Base-by-base conservation (phyloP, 2,329 filamentous ascomycete species). In the Coniochaeta hoffmannii region DNA sequence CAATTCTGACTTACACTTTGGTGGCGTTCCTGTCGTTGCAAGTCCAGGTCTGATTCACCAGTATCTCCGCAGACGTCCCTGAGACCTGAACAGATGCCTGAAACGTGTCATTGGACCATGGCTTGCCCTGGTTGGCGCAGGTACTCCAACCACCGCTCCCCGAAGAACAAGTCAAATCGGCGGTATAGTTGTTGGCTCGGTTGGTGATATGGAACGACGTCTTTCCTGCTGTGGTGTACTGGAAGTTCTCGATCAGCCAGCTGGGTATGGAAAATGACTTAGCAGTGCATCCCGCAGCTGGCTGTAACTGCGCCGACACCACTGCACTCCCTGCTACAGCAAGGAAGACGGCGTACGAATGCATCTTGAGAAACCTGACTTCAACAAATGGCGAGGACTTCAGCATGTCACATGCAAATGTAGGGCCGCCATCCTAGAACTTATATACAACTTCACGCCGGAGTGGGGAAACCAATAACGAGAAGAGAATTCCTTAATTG, bases 261-360 rank as follows among this genome's bases (percentile, higher is more conserved):
- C 63, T 66, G 0, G 64, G 63, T 5, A 62, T 53, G 2, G 55
- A 53, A 32, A 66, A 66, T 0, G 64, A 64, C 26, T 56, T 62
- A 32, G 58, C 59, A 1, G 62, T 64, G 56, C 64, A 66, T 12
- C 55, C 41, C 1, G 53, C n/a, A 9, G 57, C 6, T 3, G 44
- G 17, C 36, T 46, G 50, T 2, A 26, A 44, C 19, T 59, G 58
- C 11, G 55, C 59, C 3, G 54, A 57, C 2, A 54, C 55, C 35
- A 56, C 35, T 31, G 53, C 53, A 9, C 46, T 55, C 2, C 53
- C 51, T 12, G 31, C 52, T 19, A 50, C 52, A 34, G 34, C 55
- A 1, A 38, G 10, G 10, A 57, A 19, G 4, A 58, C 12, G 12
- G 49, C 11, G 32, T 19, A 19, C 14, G 19, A 19, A 19, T 1